A percentile compares a stretch with the other conserved stretches of the same genome.
Evolutionary conservation across 257 asterid genomes (phyloP).

Genomic region (Ajuga chamaepitys): DNA sequence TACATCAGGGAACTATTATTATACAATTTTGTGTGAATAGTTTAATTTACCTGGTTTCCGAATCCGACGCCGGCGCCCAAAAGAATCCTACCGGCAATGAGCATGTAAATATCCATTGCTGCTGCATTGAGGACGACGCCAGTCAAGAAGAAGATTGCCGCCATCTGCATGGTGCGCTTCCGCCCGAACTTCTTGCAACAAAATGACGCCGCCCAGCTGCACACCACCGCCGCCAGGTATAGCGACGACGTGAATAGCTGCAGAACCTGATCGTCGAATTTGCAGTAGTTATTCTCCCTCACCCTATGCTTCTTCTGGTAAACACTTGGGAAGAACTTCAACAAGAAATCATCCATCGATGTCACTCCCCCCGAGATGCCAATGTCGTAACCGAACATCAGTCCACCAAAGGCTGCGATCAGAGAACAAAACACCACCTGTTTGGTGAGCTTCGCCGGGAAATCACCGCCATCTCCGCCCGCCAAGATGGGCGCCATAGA

Average conservation of each 20-base stretch:
- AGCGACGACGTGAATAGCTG: constrained; percentile 53
- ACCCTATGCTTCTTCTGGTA: constrained; percentile 29
- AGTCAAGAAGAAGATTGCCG: constrained; percentile 29
- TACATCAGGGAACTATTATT: too few relatives aligned
- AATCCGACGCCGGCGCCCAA: constrained; percentile 58
- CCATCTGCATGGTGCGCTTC: constrained; percentile 37
- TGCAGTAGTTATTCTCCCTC: constrained; percentile 45
- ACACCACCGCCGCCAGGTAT: constrained; percentile 41
- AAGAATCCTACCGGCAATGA: constrained; percentile 38
- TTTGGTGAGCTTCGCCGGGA: constrained; percentile 34
- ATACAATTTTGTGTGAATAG: too few relatives aligned
- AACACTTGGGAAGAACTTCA: constrained; percentile 37
- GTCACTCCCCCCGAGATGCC: constrained; percentile 56
- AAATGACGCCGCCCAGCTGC: constrained; percentile 31
- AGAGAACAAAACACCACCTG: constrained; percentile 34
- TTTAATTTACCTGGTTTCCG: constrained; percentile 56
- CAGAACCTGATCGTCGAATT: constrained; percentile 37
- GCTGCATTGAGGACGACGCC: constrained; percentile 30
- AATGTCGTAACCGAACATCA: constrained; percentile 47
- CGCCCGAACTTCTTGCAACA: constrained; percentile 32
- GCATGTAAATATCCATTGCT: constrained; percentile 24
- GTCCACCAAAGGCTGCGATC: constrained; percentile 52
- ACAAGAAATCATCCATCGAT: constrained; percentile 44
- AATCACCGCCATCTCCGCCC: too few relatives aligned
- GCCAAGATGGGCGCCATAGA: too few relatives aligned